These are phyloP conservation scores for Triadica sebifera DNA, from an alignment of 345 rosid species.

Conservation along the genomic window DNA sequence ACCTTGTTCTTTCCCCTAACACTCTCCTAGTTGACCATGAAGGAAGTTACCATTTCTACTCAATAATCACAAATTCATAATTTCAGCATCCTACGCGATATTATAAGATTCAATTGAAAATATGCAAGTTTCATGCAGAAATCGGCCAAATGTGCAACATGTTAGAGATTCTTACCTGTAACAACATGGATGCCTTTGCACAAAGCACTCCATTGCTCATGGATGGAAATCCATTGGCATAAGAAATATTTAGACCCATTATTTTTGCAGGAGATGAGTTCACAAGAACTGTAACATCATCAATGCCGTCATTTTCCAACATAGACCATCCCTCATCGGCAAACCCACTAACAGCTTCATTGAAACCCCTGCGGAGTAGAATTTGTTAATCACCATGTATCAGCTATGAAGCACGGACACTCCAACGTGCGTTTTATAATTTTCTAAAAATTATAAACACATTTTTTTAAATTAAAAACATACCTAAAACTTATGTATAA, in stretches of 20 bases:
- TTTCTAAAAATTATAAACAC: no score
- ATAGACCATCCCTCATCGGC: slow-evolving; percentile 96
- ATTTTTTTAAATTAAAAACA: no score
- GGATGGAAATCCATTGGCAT: slow-evolving; percentile 73
- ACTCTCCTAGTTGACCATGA: neutral
- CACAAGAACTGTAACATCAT: slow-evolving; percentile 90
- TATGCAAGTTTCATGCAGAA: neutral
- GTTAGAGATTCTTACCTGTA: slow-evolving; percentile 56
- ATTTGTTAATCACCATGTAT: neutral
- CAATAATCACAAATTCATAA: neutral
- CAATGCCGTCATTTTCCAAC: slow-evolving; percentile 89
- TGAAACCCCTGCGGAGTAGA: slow-evolving; percentile 68
- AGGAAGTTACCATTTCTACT: neutral
- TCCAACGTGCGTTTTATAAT: no score
- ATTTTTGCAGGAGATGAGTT: slow-evolving; percentile 91
- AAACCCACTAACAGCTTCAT: slow-evolving; percentile 95
- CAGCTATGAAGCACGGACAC: no score
- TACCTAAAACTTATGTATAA: no score
- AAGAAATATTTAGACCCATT: slow-evolving; percentile 83
- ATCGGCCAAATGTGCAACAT: neutral
- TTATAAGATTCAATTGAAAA: neutral
- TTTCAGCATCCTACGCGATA: neutral
- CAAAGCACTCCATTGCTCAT: slow-evolving; percentile 82
- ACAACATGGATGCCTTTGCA: slow-evolving; percentile 97
- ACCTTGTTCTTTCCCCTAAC: neutral